Evolutionary conservation across 495 filamentous ascomycete genomes (phyloP).

Genomic region (Lichina pygmaea): DNA sequence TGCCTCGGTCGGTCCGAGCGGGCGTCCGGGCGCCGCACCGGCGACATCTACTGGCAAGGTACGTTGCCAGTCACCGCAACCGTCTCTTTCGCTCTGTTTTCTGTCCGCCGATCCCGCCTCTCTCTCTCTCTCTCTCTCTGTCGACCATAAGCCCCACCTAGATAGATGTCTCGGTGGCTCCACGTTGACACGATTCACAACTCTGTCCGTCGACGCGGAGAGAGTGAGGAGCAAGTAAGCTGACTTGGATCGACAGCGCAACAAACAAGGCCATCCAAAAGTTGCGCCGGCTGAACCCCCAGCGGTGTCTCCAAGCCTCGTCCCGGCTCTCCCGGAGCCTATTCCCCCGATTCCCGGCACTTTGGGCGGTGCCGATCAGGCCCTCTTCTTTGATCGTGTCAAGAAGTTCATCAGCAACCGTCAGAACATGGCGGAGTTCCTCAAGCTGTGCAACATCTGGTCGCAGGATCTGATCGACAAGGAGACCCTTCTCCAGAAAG

Average conservation of each 20-base stretch:
- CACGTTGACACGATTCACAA: too few species aligned
- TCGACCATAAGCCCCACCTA: constrained; percentile 5
- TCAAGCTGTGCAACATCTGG: constrained; percentile 87
- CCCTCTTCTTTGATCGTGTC: constrained; percentile 83
- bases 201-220: too few species aligned
- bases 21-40: constrained; percentile 5
- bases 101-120: constrained; percentile 6
- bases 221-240: too few species aligned
- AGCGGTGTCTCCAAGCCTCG: constrained; percentile 62
- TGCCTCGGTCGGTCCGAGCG: constrained; percentile 8
- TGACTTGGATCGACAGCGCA: constrained; percentile 17
- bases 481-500: constrained; percentile 52
- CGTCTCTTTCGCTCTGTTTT: too few species aligned
- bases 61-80: too few species aligned
- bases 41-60: constrained; percentile 2
- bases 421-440: constrained; percentile 71
- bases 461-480: constrained; percentile 73
- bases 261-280: constrained; percentile 34
- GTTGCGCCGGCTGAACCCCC: constrained; percentile 32
- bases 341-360: constrained; percentile 45
- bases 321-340: constrained; percentile 65
- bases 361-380: constrained; percentile 38
- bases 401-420: constrained; percentile 93
- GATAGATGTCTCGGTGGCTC: too few species aligned
- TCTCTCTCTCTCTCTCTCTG: constrained; percentile 10